Conservation (phyloP, 2,329 filamentous ascomycete genomes). For the Sporothrix luriei region DNA sequence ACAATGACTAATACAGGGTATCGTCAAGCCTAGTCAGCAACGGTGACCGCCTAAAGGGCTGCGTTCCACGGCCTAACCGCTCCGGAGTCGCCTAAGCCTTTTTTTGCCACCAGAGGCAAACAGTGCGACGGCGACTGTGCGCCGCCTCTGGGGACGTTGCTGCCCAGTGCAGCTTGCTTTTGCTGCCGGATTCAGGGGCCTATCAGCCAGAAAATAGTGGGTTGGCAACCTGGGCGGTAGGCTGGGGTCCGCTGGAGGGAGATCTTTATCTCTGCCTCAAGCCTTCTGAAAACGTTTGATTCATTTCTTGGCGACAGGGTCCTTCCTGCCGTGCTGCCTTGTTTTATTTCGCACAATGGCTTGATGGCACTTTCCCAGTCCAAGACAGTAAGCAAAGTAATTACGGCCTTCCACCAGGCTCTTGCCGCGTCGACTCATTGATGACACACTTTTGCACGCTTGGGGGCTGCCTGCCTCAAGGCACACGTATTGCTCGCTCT, state of each 20-base stretch:
- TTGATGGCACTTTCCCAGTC: background rate
- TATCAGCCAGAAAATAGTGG: background rate
- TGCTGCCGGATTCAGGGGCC: background rate
- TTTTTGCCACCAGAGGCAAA: constrained; percentile 25
- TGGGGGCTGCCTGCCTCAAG: background rate
- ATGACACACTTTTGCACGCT: background rate
- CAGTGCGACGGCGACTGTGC: constrained; percentile 24
- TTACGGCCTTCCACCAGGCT: background rate
- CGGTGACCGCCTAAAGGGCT: background rate
- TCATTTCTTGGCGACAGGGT: constrained; percentile 15
- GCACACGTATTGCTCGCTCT: background rate
- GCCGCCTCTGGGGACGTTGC: background rate
- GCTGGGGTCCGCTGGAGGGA: background rate
- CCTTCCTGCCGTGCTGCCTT: constrained; percentile 10
- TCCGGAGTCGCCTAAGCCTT: constrained; percentile 17
- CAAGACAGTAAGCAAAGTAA: too few relatives aligned
- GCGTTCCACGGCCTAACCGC: constrained; percentile 9
- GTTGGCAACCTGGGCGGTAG: background rate
- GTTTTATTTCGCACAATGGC: constrained; percentile 16
- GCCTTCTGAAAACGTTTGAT: background rate
- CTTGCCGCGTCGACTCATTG: constrained; percentile 6
- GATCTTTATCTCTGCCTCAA: background rate
- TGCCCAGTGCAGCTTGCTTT: background rate
- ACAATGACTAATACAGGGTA: background rate
- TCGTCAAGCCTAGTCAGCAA: background rate